phyloP scores from a whole-genome alignment of 345 rosid species.

The Moricandia moricandioides region DNA sequence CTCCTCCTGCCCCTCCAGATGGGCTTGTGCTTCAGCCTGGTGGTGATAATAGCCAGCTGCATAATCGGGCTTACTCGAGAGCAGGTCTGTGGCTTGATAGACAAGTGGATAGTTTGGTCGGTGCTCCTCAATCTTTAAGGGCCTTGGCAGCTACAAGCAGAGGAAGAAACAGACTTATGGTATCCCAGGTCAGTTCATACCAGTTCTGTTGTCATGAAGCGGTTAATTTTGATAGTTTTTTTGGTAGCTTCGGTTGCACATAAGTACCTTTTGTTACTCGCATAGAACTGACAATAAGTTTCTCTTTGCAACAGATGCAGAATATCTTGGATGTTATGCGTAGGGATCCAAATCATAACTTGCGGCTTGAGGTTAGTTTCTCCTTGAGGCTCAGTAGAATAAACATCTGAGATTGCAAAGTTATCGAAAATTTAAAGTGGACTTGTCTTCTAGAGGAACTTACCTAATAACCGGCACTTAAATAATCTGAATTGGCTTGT shows the following conservation, averaged over 20 bases:
- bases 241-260: background rate
- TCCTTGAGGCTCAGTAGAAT: background rate
- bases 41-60: constrained; percentile 44
- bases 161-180: constrained; percentile 75
- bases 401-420: background rate
- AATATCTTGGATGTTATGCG: constrained; percentile 86
- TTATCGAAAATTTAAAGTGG: background rate
- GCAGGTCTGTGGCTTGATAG: constrained; percentile 46
- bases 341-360: constrained; percentile 51
- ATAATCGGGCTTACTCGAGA: constrained; percentile 48
- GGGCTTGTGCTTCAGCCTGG: constrained; percentile 55
- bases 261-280: too few relatives aligned
- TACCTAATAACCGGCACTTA: background rate
- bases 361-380: constrained; percentile 70
- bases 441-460: background rate
- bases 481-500: background rate
- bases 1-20: constrained; percentile 48
- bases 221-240: background rate
- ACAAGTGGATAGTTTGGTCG: constrained; percentile 57
- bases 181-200: constrained; percentile 67
- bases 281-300: constrained; percentile 26
- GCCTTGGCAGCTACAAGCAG: constrained; percentile 60
- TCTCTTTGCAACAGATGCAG: constrained; percentile 54
- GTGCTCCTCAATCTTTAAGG: constrained; percentile 57
- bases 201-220: background rate